These are phyloP conservation scores for Fusarium sp. DNA, from an alignment of 2,329 filamentous ascomycete genomes.

Conservation along the genomic window DNA sequence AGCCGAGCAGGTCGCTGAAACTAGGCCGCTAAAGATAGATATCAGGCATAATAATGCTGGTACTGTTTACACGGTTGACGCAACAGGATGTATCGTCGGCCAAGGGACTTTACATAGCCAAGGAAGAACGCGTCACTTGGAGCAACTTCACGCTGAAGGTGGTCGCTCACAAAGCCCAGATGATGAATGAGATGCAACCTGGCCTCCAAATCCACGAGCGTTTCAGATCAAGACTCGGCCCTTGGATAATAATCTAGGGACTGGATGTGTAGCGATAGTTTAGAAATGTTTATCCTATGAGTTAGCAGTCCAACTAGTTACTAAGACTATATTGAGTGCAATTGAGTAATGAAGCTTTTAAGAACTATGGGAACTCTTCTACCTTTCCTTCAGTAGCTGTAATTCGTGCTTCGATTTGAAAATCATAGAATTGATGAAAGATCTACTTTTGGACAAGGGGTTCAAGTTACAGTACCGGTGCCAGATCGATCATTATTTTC, in stretches of 20 bases:
- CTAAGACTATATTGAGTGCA: fast-evolving
- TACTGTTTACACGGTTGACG: not conserved
- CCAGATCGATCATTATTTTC: not conserved
- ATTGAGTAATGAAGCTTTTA: not conserved
- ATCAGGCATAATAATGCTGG: not conserved
- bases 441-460: not conserved
- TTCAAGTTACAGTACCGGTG: not conserved
- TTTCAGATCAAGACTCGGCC: too few relatives aligned
- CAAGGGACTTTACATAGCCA: not conserved
- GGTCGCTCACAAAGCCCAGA: not conserved
- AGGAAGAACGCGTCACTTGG: not conserved
- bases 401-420: not conserved
- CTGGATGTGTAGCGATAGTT: not conserved
- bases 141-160: not conserved
- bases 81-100: not conserved
- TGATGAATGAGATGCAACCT: not conserved
- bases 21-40: not conserved
- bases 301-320: not conserved
- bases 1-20: not conserved
- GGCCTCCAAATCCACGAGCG: not conserved
- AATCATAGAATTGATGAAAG: not conserved
- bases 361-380: not conserved
- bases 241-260: conserved; percentile 45
- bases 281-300: not conserved
- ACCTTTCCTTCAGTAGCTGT: fast-evolving